Percentiles rank a stretch among this genome's conserved stretches.
These are phyloP conservation scores for Clarireedia sp. DNA, from an alignment of 2,329 filamentous ascomycete genomes.

Conservation along the genomic window DNA sequence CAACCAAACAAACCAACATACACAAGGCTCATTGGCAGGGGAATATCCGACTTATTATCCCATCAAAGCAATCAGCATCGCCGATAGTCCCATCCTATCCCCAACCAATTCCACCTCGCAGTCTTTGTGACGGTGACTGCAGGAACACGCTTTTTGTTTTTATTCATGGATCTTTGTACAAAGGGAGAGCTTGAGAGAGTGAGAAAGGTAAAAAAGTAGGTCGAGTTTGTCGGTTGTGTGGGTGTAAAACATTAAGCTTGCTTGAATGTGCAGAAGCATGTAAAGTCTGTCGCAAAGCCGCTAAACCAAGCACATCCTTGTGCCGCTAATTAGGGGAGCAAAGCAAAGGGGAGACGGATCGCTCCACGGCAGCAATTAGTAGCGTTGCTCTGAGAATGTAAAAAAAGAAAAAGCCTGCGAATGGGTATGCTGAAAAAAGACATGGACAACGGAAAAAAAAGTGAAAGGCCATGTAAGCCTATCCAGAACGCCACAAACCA, in stretches of 20 bases:
- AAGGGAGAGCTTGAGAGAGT: background rate
- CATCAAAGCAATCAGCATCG: too few species aligned
- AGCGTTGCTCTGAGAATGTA: constrained; percentile 12
- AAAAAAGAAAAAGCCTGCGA: constrained; percentile 12
- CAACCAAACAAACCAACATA: too few species aligned
- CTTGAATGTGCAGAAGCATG: constrained; percentile 2
- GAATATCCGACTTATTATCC: too few species aligned
- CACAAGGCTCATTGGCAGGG: too few species aligned
- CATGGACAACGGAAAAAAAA: constrained; percentile 21
- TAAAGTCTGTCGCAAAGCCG: background rate
- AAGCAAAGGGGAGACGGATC: background rate
- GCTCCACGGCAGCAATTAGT: constrained; percentile 3
- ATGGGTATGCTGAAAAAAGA: constrained; percentile 21
- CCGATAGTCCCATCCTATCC: background rate
- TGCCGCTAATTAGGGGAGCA: constrained; percentile 1
- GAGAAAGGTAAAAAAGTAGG: background rate
- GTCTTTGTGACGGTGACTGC: constrained; percentile 5
- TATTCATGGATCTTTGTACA: constrained; percentile 5
- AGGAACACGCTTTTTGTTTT: background rate
- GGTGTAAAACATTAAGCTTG: constrained; percentile 9
- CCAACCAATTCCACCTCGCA: constrained; percentile 1
- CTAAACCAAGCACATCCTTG: background rate
- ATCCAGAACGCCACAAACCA: constrained; percentile 27
- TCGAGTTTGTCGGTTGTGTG: background rate
- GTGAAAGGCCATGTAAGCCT: constrained; percentile 19